These are phyloP conservation scores for Claviceps paspali DNA, from an alignment of 2,329 filamentous ascomycete species.

Conservation along the genomic window DNA sequence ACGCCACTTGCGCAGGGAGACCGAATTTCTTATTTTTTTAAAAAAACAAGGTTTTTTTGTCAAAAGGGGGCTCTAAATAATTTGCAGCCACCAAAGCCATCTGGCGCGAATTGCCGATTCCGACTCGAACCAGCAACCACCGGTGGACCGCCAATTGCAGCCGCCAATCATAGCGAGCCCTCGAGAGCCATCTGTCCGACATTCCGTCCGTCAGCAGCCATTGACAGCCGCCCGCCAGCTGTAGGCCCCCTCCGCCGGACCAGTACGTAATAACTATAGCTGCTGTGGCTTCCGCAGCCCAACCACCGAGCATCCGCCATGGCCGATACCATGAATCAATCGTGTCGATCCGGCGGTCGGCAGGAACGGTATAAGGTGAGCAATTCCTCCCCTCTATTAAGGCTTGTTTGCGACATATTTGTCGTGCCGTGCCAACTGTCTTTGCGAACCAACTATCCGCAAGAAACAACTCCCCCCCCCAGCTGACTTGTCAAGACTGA, in stretches of 20 bases:
- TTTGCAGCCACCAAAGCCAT: not conserved
- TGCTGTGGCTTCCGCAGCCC: not conserved
- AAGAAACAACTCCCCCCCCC: too few species aligned
- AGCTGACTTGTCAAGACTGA: slow-evolving; percentile 9
- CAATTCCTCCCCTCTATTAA: not conserved
- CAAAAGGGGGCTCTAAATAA: not conserved
- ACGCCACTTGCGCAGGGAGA: not conserved
- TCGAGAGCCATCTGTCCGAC: not conserved
- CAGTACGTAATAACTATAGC: not conserved
- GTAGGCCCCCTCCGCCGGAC: not conserved
- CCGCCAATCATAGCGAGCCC: too few species aligned
- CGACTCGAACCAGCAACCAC: too few species aligned
- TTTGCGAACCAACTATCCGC: too few species aligned
- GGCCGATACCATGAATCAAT: slow-evolving; percentile 7
- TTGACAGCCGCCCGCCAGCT: slow-evolving; percentile 1
- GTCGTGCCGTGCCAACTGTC: too few species aligned
- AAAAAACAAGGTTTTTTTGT: too few species aligned
- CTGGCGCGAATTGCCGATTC: too few species aligned
- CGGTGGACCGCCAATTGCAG: too few species aligned
- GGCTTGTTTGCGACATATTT: not conserved
- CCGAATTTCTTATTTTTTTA: not conserved
- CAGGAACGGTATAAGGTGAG: slow-evolving; percentile 42
- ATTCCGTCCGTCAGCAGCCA: too few species aligned
- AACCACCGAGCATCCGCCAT: slow-evolving; percentile 4
- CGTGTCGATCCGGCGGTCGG: slow-evolving; percentile 30